phyloP scores from a whole-genome alignment of 2,329 filamentous ascomycete genomes.

The Samsoniella hepiali region DNA sequence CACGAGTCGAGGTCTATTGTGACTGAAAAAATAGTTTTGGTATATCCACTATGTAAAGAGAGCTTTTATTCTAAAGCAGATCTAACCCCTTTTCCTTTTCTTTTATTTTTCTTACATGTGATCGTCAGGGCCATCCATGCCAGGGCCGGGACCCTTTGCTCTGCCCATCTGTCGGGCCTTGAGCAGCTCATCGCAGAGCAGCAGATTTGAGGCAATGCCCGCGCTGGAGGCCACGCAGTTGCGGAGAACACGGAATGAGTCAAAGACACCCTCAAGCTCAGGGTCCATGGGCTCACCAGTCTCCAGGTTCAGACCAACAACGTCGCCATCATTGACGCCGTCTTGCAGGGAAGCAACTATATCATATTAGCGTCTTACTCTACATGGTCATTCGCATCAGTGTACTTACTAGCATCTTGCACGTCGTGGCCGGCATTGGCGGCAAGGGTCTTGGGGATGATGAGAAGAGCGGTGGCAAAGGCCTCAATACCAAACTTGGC shows the following conservation, averaged over 20 bases:
- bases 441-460: slow-evolving; percentile 96
- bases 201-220: slow-evolving; percentile 89
- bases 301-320: slow-evolving; percentile 80
- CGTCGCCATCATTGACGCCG: slow-evolving; percentile 76
- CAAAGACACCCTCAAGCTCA: slow-evolving; percentile 85
- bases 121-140: slow-evolving; percentile 60
- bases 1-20: neutral
- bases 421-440: slow-evolving; percentile 96
- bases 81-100: slow-evolving; percentile 33
- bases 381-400: neutral
- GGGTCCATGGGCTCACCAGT: slow-evolving; percentile 95
- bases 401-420: slow-evolving; percentile 79
- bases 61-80: slow-evolving; percentile 38
- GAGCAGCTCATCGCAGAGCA: slow-evolving; percentile 94
- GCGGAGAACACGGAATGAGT: slow-evolving; percentile 91
- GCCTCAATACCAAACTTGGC: slow-evolving; percentile 93
- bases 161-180: slow-evolving; percentile 95
- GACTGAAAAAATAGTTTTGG: slow-evolving; percentile 9
- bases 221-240: slow-evolving; percentile 93
- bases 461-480: slow-evolving; percentile 88
- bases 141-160: slow-evolving; percentile 58
- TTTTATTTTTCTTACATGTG: slow-evolving; percentile 38
- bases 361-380: slow-evolving; percentile 20
- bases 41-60: slow-evolving; percentile 27
- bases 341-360: slow-evolving; percentile 83